These are phyloP conservation scores for Fusarium sp. DNA, from an alignment of 2,329 filamentous ascomycete genomes.

Conservation along the genomic window DNA sequence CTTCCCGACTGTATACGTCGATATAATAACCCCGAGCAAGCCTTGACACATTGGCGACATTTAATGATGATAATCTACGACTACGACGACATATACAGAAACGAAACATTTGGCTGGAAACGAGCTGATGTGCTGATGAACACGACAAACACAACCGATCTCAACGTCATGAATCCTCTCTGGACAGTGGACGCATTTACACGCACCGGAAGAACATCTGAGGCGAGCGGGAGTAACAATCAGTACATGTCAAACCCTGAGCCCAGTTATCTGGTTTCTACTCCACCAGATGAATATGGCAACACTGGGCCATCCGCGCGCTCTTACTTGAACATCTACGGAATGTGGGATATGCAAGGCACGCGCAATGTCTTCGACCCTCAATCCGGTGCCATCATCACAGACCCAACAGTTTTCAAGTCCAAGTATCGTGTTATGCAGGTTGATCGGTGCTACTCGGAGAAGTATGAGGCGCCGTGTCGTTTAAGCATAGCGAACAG, in stretches of 20 bases:
- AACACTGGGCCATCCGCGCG: not conserved
- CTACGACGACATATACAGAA: conserved; percentile 2
- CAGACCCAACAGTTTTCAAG: not conserved
- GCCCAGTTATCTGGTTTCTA: not conserved
- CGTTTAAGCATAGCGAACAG: conserved; percentile 21
- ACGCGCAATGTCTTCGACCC: not conserved
- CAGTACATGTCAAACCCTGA: not conserved
- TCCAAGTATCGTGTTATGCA: conserved; percentile 12
- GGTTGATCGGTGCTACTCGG: conserved; percentile 16
- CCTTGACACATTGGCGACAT: conserved; percentile 22
- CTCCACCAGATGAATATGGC: not conserved
- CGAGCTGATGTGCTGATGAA: conserved; percentile 11
- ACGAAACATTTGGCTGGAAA: conserved; percentile 19
- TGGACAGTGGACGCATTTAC: conserved; percentile 3
- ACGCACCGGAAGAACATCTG: not conserved
- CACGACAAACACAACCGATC: not conserved
- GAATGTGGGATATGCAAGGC: not conserved
- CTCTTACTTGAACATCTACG: not conserved
- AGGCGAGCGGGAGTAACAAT: not conserved
- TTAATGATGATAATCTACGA: conserved; percentile 18
- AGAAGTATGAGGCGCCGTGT: conserved; percentile 16
- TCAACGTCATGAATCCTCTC: not conserved
- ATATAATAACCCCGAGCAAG: conserved; percentile 9
- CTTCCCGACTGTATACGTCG: not conserved
- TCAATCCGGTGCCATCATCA: not conserved